phyloP scores from a whole-genome alignment of 371 early-diverging fungal species.

The Mortierella sp. region DNA sequence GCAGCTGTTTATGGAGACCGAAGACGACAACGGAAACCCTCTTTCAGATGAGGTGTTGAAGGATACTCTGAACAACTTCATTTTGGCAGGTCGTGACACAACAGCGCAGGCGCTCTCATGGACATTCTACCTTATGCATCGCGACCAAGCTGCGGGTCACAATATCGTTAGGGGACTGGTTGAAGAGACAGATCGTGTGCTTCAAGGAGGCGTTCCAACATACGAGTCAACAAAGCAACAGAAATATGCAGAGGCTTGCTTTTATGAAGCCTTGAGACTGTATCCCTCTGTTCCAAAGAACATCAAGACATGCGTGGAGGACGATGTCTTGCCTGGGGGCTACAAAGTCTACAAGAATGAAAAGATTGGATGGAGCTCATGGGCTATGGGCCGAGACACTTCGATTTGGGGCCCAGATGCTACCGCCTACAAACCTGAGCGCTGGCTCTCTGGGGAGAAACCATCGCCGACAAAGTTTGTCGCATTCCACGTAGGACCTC shows the following conservation, averaged over 20 bases:
- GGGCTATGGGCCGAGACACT: conserved; percentile 64
- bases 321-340: conserved; percentile 80
- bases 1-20: conserved; percentile 71
- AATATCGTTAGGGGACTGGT: conserved; percentile 62
- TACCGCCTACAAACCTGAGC: conserved; percentile 68
- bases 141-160: conserved; percentile 58
- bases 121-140: conserved; percentile 72
- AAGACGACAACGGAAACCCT: conserved; percentile 64
- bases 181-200: conserved; percentile 64
- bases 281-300: conserved; percentile 81
- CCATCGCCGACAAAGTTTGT: conserved; percentile 46
- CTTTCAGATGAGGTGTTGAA: conserved; percentile 67
- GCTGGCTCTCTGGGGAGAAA: conserved; percentile 69
- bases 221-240: conserved; percentile 65
- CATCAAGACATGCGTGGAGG: conserved; percentile 72
- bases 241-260: conserved; percentile 70
- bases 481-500: conserved; percentile 46
- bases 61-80: conserved; percentile 77
- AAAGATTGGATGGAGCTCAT: conserved; percentile 64
- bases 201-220: conserved; percentile 57
- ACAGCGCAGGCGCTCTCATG: conserved; percentile 78
- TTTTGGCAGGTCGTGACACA: conserved; percentile 61
- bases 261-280: conserved; percentile 77
- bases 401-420: conserved; percentile 74
- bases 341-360: conserved; percentile 69